A percentile compares a stretch with the other conserved stretches of the same genome.
These are phyloP conservation scores for Aureobasidium sp. DNA, from an alignment of 2,329 filamentous ascomycete species.

Conservation along the genomic window DNA sequence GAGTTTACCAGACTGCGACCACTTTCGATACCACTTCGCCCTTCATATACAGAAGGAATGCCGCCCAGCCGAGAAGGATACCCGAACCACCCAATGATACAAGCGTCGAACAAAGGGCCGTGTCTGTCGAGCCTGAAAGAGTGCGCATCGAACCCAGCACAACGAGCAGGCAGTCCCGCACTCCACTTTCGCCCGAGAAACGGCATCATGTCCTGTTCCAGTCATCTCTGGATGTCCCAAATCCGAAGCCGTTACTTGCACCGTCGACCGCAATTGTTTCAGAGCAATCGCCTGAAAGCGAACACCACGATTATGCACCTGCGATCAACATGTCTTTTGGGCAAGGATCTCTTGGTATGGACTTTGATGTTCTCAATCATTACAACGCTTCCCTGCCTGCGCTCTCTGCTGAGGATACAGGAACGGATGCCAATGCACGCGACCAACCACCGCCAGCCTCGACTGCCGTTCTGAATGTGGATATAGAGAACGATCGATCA, in stretches of 20 bases:
- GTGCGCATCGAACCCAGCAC: background rate
- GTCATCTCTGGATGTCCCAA: background rate
- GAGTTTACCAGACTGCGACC: background rate
- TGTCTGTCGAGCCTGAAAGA: background rate
- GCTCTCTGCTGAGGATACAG: background rate
- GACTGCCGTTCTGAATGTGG: background rate
- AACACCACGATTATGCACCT: constrained; percentile 11
- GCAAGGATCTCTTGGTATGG: constrained; percentile 17
- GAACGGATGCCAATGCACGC: too few relatives aligned
- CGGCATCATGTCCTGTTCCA: background rate
- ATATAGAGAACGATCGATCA: background rate
- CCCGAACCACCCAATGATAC: background rate
- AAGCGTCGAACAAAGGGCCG: background rate
- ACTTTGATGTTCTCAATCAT: constrained; percentile 18
- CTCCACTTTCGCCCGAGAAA: background rate
- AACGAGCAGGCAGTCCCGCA: background rate
- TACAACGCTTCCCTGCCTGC: background rate
- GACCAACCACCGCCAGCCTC: background rate
- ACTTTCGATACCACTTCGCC: constrained; percentile 1
- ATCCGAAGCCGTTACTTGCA: background rate
- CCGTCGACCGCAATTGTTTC: background rate
- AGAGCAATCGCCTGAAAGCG: background rate
- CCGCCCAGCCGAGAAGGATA: background rate
- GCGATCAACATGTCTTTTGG: constrained; percentile 20
- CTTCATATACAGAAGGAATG: constrained; percentile 10